These are phyloP conservation scores for Chrysanthemum seticuspe DNA, from an alignment of 129 eudicot species.

Conservation along the genomic window DNA sequence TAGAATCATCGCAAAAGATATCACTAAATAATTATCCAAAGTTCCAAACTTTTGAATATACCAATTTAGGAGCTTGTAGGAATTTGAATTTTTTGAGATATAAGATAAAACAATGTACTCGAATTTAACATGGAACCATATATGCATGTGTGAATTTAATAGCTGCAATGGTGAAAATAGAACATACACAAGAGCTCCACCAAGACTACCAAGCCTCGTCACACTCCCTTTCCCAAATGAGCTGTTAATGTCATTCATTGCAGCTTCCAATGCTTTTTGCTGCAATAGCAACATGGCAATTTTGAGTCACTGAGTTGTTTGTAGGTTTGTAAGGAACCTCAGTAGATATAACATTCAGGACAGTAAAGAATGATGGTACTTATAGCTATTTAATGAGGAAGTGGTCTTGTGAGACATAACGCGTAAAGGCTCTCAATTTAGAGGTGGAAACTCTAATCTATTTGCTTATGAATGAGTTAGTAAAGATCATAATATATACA, in stretches of 20 bases:
- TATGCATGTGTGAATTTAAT: neutral
- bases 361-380: neutral
- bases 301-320: neutral
- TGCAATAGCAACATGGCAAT: constrained; percentile 31
- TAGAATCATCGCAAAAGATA: no score
- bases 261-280: constrained; percentile 98
- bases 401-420: neutral
- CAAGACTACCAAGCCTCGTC: constrained; percentile 97
- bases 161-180: constrained; percentile 6
- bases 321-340: constrained; percentile 1
- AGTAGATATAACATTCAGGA: no score
- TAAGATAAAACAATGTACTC: no score
- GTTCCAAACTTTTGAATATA: neutral
- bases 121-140: neutral
- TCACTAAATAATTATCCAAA: no score
- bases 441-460: neutral
- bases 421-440: neutral
- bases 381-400: constrained; percentile 1
- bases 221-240: constrained; percentile 99
- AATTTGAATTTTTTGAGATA: no score
- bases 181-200: constrained; percentile 98
- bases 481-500: no score
- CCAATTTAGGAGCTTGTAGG: no score
- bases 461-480: no score
- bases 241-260: constrained; percentile 93